phyloP scores from a whole-genome alignment of 2,329 filamentous ascomycete genomes.

The Penicillium sp. region DNA sequence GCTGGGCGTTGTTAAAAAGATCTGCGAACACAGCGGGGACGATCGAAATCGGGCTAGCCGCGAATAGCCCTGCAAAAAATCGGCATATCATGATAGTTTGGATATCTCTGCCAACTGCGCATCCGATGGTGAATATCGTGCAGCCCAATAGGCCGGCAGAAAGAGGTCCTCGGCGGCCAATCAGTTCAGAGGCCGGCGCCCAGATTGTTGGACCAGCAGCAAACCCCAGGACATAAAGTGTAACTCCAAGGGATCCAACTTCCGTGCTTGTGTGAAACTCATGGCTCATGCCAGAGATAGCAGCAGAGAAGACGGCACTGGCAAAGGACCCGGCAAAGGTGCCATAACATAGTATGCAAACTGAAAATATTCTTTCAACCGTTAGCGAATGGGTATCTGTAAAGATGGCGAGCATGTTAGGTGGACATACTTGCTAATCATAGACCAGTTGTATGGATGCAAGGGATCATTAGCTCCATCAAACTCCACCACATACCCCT shows the following conservation, averaged over 20 bases:
- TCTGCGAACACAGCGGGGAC: conserved; percentile 48
- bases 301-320: conserved; percentile 68
- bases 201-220: conserved; percentile 57
- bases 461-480: conserved; percentile 54
- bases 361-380: neutral
- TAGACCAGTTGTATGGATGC: conserved; percentile 55
- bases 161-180: conserved; percentile 56
- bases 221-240: conserved; percentile 49
- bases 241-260: conserved; percentile 44
- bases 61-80: conserved; percentile 50
- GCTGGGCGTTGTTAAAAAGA: conserved; percentile 49
- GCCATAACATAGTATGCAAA: conserved; percentile 9
- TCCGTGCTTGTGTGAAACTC: conserved; percentile 50
- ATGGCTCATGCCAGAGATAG: conserved; percentile 57
- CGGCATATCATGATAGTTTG: conserved; percentile 44
- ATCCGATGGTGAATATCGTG: conserved; percentile 45
- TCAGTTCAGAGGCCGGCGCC: conserved; percentile 62
- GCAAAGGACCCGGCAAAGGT: conserved; percentile 39
- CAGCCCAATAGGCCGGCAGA: conserved; percentile 41
- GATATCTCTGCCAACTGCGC: conserved; percentile 39
- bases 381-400: neutral
- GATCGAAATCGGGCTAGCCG: conserved; percentile 44
- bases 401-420: neutral
- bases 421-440: conserved; percentile 43
- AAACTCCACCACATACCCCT: conserved; percentile 59